These are phyloP conservation scores for Apiospora arundinis DNA, from an alignment of 2,329 filamentous ascomycete species.

Conservation along the genomic window DNA sequence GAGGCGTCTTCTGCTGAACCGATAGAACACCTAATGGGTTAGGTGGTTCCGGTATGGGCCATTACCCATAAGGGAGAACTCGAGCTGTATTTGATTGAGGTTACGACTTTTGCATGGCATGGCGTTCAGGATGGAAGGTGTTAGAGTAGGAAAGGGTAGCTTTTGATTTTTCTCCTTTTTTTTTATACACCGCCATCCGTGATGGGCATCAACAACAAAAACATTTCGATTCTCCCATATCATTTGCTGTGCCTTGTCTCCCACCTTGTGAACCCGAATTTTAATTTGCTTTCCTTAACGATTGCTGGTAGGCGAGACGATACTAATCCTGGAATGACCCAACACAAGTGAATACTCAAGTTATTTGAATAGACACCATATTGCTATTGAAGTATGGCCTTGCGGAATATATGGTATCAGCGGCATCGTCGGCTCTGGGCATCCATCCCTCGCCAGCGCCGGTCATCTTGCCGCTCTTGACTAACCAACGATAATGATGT, in stretches of 20 bases:
- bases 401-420: too few relatives aligned
- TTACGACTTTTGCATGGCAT: constrained; percentile 8
- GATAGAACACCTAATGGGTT: not conserved
- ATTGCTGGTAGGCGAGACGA: too few relatives aligned
- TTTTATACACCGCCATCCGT: not conserved
- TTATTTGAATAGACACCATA: too few relatives aligned
- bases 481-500: too few relatives aligned
- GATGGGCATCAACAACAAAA: not conserved
- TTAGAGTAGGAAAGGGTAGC: not conserved
- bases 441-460: too few relatives aligned
- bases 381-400: too few relatives aligned
- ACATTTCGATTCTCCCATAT: constrained; percentile 1
- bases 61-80: not conserved
- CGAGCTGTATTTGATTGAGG: not conserved
- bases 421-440: too few relatives aligned
- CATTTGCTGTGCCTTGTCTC: not conserved
- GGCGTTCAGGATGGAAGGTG: constrained; percentile 1
- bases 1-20: not conserved
- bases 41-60: not conserved
- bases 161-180: not conserved
- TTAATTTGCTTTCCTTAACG: too few relatives aligned
- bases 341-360: too few relatives aligned
- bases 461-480: too few relatives aligned
- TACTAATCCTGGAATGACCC: too few relatives aligned
- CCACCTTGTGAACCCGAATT: too few relatives aligned